Base-by-base conservation (phyloP, 2,329 filamentous ascomycete genomes). In the Neophaeococcomyces aloes region DNA sequence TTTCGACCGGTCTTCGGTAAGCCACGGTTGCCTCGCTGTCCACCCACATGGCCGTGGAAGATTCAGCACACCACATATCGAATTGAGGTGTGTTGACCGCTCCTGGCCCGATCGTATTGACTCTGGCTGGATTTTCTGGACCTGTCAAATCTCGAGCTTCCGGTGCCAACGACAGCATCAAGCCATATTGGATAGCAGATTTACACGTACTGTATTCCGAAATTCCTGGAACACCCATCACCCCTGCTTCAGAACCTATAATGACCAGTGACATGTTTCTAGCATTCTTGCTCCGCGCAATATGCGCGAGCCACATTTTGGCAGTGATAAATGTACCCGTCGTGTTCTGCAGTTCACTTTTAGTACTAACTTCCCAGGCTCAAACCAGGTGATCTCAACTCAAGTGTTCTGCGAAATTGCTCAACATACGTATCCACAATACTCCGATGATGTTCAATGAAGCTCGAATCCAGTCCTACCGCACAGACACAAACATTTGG, bases 21-120 rank as follows among this genome's bases (percentile, higher is more conserved):
- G 64, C 62, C 14, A 60, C 64, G 51, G 67, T 71, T 36, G 66
- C 67, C 49, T 69, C 61, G 34, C 61, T 57, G 51, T 70, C 66
- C 7, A 59, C 44, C 50, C 60, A 70, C 37, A 59, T 54, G 48
- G 66, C 65, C 18, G 62, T 50, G 4, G 62, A 60, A 47, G 64
- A 62, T 13, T 57, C 55, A 30, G 51, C 56, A 48, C 62, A 65
- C 47, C 70, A 67, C 40, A 65, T 58, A 40, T 52, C 50, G 48
- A 69, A 70, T 36, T 67, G 60, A 8, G 49, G 51, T 13, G 68
- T 71, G 43, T 66, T 61, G 1, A 71, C 67, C 4, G 66, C 58
- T 6, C 68, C 68, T 13, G 68, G 68, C 3, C 67, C 68, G 19
- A 71, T 59, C 7, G 64, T 65, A 52, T 70, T 71, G 17, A 71